Base-by-base conservation (phyloP, 257 asterid species). In the Solanum lycopersicoides region DNA sequence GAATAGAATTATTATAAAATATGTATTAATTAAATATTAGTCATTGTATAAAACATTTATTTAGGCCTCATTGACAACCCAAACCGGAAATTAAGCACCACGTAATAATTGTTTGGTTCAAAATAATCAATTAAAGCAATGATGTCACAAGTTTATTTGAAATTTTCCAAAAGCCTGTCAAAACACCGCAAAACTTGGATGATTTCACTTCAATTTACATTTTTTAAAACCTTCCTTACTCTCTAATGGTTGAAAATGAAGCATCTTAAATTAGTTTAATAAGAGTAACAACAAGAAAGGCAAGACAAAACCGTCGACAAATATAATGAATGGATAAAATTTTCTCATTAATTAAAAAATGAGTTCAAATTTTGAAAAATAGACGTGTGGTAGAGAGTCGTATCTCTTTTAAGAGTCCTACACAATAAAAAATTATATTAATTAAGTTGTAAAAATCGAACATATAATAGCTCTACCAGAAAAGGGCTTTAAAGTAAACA, bases 111-210 rank as follows among this genome's bases (percentile, higher is more conserved):
- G n/a, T 69, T 69, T 69, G 41, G n/a, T 32, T 32, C 42, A 32
- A 15, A 34, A 34, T 71, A 80, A 80, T 80, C 42, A 47, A 76
- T 41, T 39, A 39, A 75, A 79, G 18, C 10, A 79, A 45, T 79
- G 42, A 47, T 45, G 42, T 47, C 42, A 28, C 66, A 28, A 45
- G 10, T 16, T 28, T 10, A 47, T 79, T 47, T 79, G 28, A 79
- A 45, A 79, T 45, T 28, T 28, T n/a, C 63, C 60, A 13, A n/a
- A n/a, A 37, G 18, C 56, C 82, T 21, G 18, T 74, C 34, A 42
- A 74, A 21, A 39, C 56, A 20, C 83, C 83, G 35, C 41, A 45
- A 45, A 12, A 79, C 66, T 79, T 28, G 84, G 84, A 47, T 47
- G 28, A 23, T 80, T 47, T 80, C 5, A 37, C 5, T 20, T 47